Conservation (phyloP, 768 basidiomycete genomes). For the Leccinum longicurvipes region DNA sequence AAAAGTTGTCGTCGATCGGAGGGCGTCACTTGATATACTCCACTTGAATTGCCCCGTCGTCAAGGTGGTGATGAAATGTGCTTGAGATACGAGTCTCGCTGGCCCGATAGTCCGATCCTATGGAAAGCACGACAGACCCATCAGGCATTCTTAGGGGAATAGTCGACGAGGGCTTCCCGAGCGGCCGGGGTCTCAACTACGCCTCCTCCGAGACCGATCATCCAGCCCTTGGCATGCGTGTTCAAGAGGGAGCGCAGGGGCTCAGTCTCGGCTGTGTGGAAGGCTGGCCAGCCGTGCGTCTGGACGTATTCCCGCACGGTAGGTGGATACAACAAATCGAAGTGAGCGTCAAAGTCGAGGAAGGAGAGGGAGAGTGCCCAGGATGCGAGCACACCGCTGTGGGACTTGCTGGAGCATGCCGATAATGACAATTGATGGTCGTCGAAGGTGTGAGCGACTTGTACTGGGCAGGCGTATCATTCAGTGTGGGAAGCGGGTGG, state of each 20-base stretch:
- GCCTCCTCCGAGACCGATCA: constrained; percentile 92
- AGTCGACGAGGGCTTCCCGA: constrained; percentile 66
- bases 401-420: constrained; percentile 98
- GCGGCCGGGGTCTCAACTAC: constrained; percentile 85
- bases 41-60: constrained; percentile 3
- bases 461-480: constrained; percentile 34
- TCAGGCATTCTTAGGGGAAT: too few relatives aligned
- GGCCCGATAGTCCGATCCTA: too few relatives aligned
- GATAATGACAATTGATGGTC: constrained; percentile 69
- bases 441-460: constrained; percentile 25
- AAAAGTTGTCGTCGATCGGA: too few relatives aligned
- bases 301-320: constrained; percentile 75
- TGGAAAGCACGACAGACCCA: too few relatives aligned
- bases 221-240: constrained; percentile 52
- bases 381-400: constrained; percentile 78
- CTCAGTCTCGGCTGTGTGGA: constrained; percentile 75
- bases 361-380: constrained; percentile 66
- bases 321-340: constrained; percentile 59
- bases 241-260: constrained; percentile 66
- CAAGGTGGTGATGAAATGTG: constrained; percentile 8
- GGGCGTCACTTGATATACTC: too few relatives aligned
- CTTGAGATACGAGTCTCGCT: background rate
- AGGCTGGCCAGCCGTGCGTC: constrained; percentile 84
- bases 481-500: constrained; percentile 35
- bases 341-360: constrained; percentile 83